Evolutionary conservation across 1,284 basidiomycete genomes (phyloP), one percentile per base, ranked within the genome.

Genomic region (Golubevia sp.): DNA sequence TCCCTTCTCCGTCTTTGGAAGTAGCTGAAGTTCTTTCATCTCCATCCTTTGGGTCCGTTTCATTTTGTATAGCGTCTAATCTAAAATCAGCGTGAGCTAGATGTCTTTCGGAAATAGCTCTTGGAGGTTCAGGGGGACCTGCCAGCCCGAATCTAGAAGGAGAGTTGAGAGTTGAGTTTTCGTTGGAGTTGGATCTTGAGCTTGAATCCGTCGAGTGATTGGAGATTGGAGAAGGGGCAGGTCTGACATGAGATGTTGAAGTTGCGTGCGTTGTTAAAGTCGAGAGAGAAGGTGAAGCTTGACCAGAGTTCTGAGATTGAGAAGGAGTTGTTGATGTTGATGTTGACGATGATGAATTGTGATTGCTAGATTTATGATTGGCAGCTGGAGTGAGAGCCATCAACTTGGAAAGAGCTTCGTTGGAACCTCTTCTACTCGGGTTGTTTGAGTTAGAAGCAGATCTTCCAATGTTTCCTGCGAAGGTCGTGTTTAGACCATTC

Each of bases 121-220:
- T 66, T 13, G 78, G 78, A 1, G 78, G 73, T 3, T 65, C 52
- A 1, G 78, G 78, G 2, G 78, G 78, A 2, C 78, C 78, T 20
- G 72, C 71, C 21, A 76, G 49, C 13, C 75, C 75, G 49, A 76
- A 81, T 0, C 78, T 70, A 54, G 79, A 75, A 0, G 78, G 78
- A 49, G 71, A 72, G 53, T 75, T 64, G 54, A 77, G 61, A 38
- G 63, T 21, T 20, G 21, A 34, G 21, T 56, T 13, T 18, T 26
- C 60, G 24, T 20, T 61, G 44, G 27, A 59, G 26, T 2, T 51
- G 26, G 23, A 44, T 49, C 24, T 49, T 15, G 5, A 7, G n/a
- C 27, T 58, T 34, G 13, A 25, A 18, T 27, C 27, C 11, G n/a
- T n/a, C 26, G 38, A 55, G 26, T 20, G n/a, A 48, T 24, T 21